Evolutionary conservation across 2,329 filamentous ascomycete genomes (phyloP), one percentile per base, ranked within the genome.

Genomic region (Magnaporthales sp.): DNA sequence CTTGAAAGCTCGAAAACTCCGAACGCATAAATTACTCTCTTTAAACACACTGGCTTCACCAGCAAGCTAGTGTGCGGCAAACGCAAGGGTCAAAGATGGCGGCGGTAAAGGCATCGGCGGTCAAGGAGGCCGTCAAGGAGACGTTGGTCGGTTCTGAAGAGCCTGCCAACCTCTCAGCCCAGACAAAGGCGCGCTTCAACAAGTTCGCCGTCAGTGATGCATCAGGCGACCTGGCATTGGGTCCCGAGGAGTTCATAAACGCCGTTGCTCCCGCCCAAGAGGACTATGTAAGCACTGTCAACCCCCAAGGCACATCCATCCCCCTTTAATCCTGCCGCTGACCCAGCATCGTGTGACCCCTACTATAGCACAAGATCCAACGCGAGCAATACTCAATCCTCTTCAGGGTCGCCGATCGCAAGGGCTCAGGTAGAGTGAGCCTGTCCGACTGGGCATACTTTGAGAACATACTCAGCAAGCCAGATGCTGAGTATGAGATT

Each of bases 401-500:
- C 63, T 99, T 99, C 80, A 83, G 84, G 70, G 91, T 99, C 67
- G 95, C 95, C 73, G 95, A 99, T 78, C 88, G 91, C 72, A 87
- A 86, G 70, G 85, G 83, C 71, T 82, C 82, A 61, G 93, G 93
- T 70, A 89, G 86, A 72, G 83, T 99, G 72, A 91, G 81, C 72
- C 81, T 98, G 66, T 83, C 88, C 68, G 95, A 99, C 80, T 99
- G 94, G 93, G 88, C 86, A 62, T 90, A 91, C 70, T 99, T 98
- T 79, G 92, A 97, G 80, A 96, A 96, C 81, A 86, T 99, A 70
- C 88, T 99, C 68, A 84, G 85, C 72, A 98, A 97, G 80, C 91
- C 95, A 69, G 95, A 98, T 75, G 95, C 95, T 77, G 95, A 99
- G 81, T 99, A 99, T 80, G 93, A 98, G 79, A 97, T 99, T 73